Base-by-base conservation (phyloP, 2,329 filamentous ascomycete genomes). In the Aspergillus uvarum region DNA sequence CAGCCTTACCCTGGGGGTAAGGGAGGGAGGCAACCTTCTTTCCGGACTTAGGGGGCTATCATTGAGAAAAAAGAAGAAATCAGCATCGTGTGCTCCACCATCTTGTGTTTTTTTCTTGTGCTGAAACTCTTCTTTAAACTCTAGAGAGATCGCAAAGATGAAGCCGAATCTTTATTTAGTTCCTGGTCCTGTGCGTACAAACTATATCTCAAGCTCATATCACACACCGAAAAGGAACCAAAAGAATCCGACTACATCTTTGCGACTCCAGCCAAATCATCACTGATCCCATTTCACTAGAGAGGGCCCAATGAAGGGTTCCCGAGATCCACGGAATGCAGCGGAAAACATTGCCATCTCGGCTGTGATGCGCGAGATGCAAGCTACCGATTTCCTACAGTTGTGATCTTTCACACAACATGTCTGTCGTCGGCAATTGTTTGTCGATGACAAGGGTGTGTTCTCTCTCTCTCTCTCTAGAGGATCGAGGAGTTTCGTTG, bases 1-100 rank as follows among this genome's bases (percentile, higher is more conserved):
- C 87, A 84, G 93, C 91, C 88, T 96, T 96, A 77, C 89, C 87
- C 85, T 93, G 89, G 79, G 92, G 91, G 88, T 96, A 96, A 81
- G 95, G 95, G 84, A 95, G 92, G 80, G 95, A 85, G 76, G 95
- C 95, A 83, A 91, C 89, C 87, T 97, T 98, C 91, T 97, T 98
- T 86, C 92, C 92, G 76, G 80, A 76, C 86, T 98, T 99, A 80
- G 94, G 91, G 90, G 95, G 92, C 95, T 98, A 85, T 98, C 93
- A 98, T 98, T 95, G 94, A 98, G 94, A 92, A 96, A 93, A 90
- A 96, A 92, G 89, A 44, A 44, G 38, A 44, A 44, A 91, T 77
- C 90, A 97, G 92, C 89, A 80, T 85, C 82, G 84, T 87, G 86
- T 88, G 86, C 89, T 89, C 84, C 85, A 88, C 87, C 67, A 72